Conservation (phyloP, 2,329 filamentous ascomycete species). For the Conoideocrella luteorostrata region DNA sequence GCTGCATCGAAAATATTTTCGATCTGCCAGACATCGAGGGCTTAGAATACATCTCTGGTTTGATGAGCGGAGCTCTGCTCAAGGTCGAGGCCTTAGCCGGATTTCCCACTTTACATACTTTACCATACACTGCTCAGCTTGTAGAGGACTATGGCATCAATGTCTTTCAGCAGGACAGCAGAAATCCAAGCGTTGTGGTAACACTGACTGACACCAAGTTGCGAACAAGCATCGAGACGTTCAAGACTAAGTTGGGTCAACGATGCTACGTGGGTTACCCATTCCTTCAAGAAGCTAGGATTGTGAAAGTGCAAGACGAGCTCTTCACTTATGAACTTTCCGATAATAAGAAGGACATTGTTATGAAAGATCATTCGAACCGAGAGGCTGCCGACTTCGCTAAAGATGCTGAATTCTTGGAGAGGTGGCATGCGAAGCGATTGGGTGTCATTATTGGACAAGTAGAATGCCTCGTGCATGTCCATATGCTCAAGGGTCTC, state of each 20-base stretch:
- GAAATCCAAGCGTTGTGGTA: slow-evolving; percentile 93
- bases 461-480: slow-evolving; percentile 83
- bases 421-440: slow-evolving; percentile 83
- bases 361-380: slow-evolving; percentile 64
- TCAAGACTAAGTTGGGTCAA: slow-evolving; percentile 74
- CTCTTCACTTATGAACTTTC: slow-evolving; percentile 80
- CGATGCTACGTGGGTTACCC: slow-evolving; percentile 90
- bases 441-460: slow-evolving; percentile 80
- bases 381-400: slow-evolving; percentile 76
- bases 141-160: slow-evolving; percentile 73
- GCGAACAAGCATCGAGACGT: slow-evolving; percentile 63
- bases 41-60: slow-evolving; percentile 73
- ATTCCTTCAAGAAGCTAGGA: slow-evolving; percentile 89
- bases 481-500: slow-evolving; percentile 89
- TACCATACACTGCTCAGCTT: slow-evolving; percentile 75
- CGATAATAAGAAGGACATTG: slow-evolving; percentile 56
- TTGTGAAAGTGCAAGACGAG: slow-evolving; percentile 85
- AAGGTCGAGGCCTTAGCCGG: slow-evolving; percentile 81
- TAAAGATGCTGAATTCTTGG: slow-evolving; percentile 76
- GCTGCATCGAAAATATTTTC: slow-evolving; percentile 92
- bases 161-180: slow-evolving; percentile 92
- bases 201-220: slow-evolving; percentile 70
- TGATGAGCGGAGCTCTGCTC: slow-evolving; percentile 78
- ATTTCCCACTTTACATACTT: slow-evolving; percentile 82
- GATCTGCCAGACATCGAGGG: slow-evolving; percentile 91